Conservation (phyloP, 352 stramenopile genomes). For the Pythium vanterpoolii region DNA sequence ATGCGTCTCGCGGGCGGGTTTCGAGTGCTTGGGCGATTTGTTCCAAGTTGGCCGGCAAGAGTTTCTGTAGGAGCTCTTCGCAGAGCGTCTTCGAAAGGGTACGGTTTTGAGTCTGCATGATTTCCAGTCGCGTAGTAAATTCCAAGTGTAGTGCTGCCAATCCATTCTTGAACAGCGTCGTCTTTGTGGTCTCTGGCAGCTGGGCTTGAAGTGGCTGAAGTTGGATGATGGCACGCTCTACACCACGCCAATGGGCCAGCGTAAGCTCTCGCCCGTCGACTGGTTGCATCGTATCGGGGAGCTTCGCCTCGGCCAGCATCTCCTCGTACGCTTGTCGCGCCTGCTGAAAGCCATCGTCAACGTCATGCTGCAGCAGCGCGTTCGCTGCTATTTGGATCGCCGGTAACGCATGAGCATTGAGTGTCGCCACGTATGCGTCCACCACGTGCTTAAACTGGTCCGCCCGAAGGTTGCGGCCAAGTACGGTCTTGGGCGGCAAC, state of each 20-base stretch:
- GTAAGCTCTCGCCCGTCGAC: not conserved
- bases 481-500: slow-evolving; percentile 43
- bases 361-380: slow-evolving; percentile 34
- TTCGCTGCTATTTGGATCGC: slow-evolving; percentile 46
- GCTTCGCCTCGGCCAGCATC: not conserved
- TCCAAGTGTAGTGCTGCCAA: slow-evolving; percentile 24
- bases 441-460: slow-evolving; percentile 42
- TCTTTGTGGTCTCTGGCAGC: slow-evolving; percentile 27
- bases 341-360: slow-evolving; percentile 30
- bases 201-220: slow-evolving; percentile 3
- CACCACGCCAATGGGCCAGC: slow-evolving; percentile 9
- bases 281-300: not conserved
- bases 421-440: slow-evolving; percentile 37
- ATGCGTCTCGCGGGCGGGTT: slow-evolving; percentile 36
- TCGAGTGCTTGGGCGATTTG: slow-evolving; percentile 35
- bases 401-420: slow-evolving; percentile 40
- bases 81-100: slow-evolving; percentile 13
- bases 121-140: slow-evolving; percentile 9
- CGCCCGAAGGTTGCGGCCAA: slow-evolving; percentile 32
- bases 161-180: slow-evolving; percentile 28
- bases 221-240: not conserved
- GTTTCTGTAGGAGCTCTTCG: slow-evolving; percentile 14
- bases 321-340: slow-evolving; percentile 28
- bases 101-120: slow-evolving; percentile 18
- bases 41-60: slow-evolving; percentile 42